These are phyloP conservation scores for Pelargonium fulgidum DNA, from an alignment of 441 rosid species.

Conservation along the genomic window DNA sequence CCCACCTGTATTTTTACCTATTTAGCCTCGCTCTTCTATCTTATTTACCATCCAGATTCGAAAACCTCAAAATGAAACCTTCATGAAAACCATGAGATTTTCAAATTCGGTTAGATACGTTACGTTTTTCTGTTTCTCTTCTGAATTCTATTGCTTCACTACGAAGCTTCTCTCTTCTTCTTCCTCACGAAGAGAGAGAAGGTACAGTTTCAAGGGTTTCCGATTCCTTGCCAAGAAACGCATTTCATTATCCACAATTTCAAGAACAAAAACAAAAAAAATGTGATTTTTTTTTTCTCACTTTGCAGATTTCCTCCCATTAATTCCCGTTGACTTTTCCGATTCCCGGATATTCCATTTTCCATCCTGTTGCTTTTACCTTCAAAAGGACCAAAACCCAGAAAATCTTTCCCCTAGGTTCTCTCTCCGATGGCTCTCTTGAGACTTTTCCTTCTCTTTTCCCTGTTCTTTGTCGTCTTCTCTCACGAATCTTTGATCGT, in stretches of 20 bases:
- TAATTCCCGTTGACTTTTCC: background rate
- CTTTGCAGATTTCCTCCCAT: background rate
- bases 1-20: no score
- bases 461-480: slow-evolving; percentile 25
- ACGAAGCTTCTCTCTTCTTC: background rate
- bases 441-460: slow-evolving; percentile 28
- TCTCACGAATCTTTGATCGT: slow-evolving; percentile 49
- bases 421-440: slow-evolving; percentile 26
- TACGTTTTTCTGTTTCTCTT: no score
- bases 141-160: background rate
- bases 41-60: no score
- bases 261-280: no score
- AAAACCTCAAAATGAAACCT: no score
- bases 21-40: no score
- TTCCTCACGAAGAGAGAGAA: background rate
- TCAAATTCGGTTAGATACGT: no score
- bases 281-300: background rate
- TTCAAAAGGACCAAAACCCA: no score
- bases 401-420: no score
- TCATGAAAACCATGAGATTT: no score
- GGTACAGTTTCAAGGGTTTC: slow-evolving; percentile 3
- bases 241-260: background rate
- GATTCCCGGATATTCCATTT: background rate
- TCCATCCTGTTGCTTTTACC: background rate
- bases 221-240: background rate